Base-by-base conservation (phyloP, 2,329 filamentous ascomycete species). In the Colletotrichum agaves region DNA sequence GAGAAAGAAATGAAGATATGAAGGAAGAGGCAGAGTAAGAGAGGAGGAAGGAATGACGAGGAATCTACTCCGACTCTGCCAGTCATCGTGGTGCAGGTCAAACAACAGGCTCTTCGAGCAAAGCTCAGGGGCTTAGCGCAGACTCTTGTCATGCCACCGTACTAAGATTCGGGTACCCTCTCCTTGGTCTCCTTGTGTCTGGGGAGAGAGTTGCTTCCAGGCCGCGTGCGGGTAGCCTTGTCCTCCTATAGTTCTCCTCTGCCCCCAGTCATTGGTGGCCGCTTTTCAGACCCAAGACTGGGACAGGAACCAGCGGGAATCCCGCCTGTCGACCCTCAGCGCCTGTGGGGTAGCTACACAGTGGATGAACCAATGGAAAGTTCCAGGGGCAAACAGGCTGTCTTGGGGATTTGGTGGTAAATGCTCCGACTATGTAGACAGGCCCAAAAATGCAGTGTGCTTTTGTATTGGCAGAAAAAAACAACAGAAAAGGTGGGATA, bases 191-290 rank as follows among this genome's bases (percentile, higher is more conserved):
- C 50, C 60, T 67, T 17, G 46, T 63, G 61, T 47, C 53, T 64
- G 53, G 64, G 66, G 27, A 27, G 27, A 27, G 27, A 7, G 27
- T 67, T 46, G 39, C 66, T 67, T 55, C 44, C 35, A 59, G 49
- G 37, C 62, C 66, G 66, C 66, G 62, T 69, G 66, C 62, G 66
- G 41, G 61, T 52, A 67, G 43, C 66, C 66, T 47, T 60, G 46
- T 49, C 43, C 41, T 47, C 47, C 61, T 33, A 67, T 53, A 46
- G 61, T 31, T 33, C 41, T 66, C 44, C 56, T 49, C 35, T 49
- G 61, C 23, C 33, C 13, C 57, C 49, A 37, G 46, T 53, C 46
- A 44, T 12, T 61, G 56, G 50, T 50, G n/a, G 61, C 41, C 46
- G 44, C 46, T 43, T 17, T 37, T 35, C 37, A 13, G 37, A 23